Base-by-base conservation (phyloP, 169 alveolate genomes). In the Eimeria falciformis region DNA sequence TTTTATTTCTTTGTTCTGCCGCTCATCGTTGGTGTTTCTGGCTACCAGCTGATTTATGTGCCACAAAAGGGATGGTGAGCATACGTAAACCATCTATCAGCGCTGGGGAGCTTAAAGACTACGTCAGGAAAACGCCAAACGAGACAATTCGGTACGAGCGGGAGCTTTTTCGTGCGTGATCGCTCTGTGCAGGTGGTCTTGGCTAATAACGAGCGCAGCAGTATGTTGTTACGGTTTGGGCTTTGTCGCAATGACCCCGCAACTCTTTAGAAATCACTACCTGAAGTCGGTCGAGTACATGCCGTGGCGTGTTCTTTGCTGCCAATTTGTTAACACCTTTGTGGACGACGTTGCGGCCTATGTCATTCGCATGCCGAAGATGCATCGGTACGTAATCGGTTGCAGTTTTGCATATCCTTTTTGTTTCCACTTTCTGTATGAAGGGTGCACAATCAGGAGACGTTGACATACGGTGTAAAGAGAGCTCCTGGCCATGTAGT, bases 291-390 rank as follows among this genome's bases (percentile, higher is more conserved):
- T 99, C 21, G 99, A 98, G 86, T 99, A 98, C 94, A 94, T 99
- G 89, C 99, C 99, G 43, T 98, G 99, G 99, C 95, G 98, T 90
- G 98, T 99, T 9, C 96, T 99, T 93, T 97, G 98, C 89, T 99
- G 98, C 96, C 90, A 78, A 65, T 62, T 79, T 33, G 27, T 97
- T 71, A 98, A 97, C 90, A 97, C 99, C n/a, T 96, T 98, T 69
- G 96, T 98, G 83, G 99, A 98, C 92, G 99, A 98, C 91, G 94
- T 98, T 53, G 98, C 97, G 93, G 96, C 99, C 11, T 97, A 98
- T 94, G 97, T 98, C 65, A 98, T 98, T 40, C 93, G 94, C n/a
- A 97, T 97, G 97, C 99, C 99, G 62, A 95, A 96, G 58, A 91
- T 97, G 95, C 98, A 97, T 95, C 95, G 99, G 93, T 94, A 92